Base-by-base conservation (phyloP, 2,329 filamentous ascomycete genomes). In the Fusarium keratoplasticum region DNA sequence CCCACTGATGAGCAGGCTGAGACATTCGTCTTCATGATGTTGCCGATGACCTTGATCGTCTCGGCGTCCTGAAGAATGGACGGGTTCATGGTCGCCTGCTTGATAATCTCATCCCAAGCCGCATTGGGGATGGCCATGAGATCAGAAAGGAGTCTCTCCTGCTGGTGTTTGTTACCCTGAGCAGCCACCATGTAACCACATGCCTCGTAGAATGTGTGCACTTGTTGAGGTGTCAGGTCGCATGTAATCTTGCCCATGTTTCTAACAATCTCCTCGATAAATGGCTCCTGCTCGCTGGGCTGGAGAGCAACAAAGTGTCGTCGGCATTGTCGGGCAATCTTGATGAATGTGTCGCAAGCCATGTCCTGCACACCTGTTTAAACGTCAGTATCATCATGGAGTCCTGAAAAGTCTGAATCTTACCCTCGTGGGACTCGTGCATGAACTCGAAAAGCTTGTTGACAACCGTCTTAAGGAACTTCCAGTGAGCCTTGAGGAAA, bases 361-460 rank as follows among this genome's bases (percentile, higher is more conserved):
- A 99, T 99, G 84, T 99, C 96, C 85, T 99, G 97, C 29, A 99
- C 96, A 87, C 95, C 92, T 93, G 74, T 70, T 44, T 40, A 13
- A 38, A 64, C 27, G 4, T 62, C 44, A 67, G 80, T 58, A 67
- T 44, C 35, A 16, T 27, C 25, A 4, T 27, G n/a, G 9, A 14
- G 42, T 13, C 8, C n/a, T 25, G 10, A 47, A 35, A 18, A 16
- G 13, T 5, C 52, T 35, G 16, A 27, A 44, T 82, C 88, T 78
- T 84, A 92, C 94, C 96, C 87, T 99, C 96, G 80, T 99, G 96
- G 1, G 96, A 98, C 84, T 99, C 96, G 83, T 99, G 96, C 96
- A 99, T 99, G 82, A 99, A 99, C 86, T 99, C 96, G 80, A 99
- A 99, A 6, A 99, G 89, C 87, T 99, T 99, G 86, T 99, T 99